A percentile compares a stretch with the other conserved stretches of the same genome.
phyloP scores from a whole-genome alignment of 1,139 yeast species.

The Candida sanyaensis region DNA sequence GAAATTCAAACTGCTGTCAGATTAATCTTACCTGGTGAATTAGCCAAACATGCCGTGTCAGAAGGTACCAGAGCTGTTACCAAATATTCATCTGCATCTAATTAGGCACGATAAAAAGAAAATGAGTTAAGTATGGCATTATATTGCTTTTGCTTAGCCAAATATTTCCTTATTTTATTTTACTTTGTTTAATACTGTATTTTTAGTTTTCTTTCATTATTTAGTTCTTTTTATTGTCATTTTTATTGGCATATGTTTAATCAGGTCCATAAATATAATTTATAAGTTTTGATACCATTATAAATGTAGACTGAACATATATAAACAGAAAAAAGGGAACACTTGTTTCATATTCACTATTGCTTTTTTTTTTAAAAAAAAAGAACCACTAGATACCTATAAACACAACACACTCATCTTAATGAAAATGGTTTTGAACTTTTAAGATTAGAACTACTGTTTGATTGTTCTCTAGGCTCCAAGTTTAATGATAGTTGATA shows the following conservation, averaged over 20 bases:
- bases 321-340: no score
- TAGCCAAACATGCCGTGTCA: conserved; percentile 98
- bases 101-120: conserved; percentile 21
- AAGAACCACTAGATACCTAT: neutral
- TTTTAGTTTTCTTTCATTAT: conserved; percentile 1
- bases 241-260: neutral
- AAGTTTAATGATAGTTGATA: conserved; percentile 71
- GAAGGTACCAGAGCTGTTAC: conserved; percentile 99
- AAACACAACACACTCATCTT: neutral
- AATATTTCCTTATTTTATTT: neutral
- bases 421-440: conserved; percentile 3
- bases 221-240: conserved; percentile 1
- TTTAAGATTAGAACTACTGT: neutral
- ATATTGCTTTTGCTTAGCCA: neutral
- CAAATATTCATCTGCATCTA: conserved; percentile 90
- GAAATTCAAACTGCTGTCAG: conserved; percentile 99
- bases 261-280: neutral
- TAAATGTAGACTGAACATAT: neutral
- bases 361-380: neutral
- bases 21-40: conserved; percentile 98
- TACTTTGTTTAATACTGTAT: conserved; percentile 1
- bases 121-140: no score
- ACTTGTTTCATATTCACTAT: no score
- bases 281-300: neutral
- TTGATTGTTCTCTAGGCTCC: conserved; percentile 61